Percentiles rank a stretch among this genome's conserved stretches.
phyloP scores from a whole-genome alignment of 495 filamentous ascomycete genomes.

The Penicillium nucicola region DNA sequence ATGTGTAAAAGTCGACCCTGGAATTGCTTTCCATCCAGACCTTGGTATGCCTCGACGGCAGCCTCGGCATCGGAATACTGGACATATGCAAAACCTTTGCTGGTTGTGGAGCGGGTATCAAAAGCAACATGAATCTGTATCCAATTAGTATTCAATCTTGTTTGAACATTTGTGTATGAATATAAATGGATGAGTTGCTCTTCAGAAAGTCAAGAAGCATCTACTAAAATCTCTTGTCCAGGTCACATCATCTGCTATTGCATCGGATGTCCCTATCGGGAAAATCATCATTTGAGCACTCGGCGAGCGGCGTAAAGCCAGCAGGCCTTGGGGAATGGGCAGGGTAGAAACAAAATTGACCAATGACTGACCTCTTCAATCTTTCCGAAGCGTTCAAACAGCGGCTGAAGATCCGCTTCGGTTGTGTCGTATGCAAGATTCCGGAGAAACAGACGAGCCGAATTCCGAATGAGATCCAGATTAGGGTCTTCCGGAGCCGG shows the following conservation, averaged over 20 bases:
- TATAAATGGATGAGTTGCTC: constrained; percentile 30
- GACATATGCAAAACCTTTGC: constrained; percentile 88
- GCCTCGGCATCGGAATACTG: constrained; percentile 66
- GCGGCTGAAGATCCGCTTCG: constrained; percentile 68
- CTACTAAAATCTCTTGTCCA: constrained; percentile 74
- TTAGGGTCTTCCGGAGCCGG: constrained; percentile 27
- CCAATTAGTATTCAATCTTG: constrained; percentile 32
- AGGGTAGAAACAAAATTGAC: constrained; percentile 6
- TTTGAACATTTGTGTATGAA: constrained; percentile 34
- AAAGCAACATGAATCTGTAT: constrained; percentile 77
- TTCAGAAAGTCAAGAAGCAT: constrained; percentile 66
- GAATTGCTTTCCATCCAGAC: constrained; percentile 76
- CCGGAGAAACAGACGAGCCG: constrained; percentile 75
- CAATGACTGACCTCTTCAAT: constrained; percentile 78
- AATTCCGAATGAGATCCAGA: constrained; percentile 42
- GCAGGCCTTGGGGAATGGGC: constrained; percentile 1
- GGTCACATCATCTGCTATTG: constrained; percentile 62
- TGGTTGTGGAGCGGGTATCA: constrained; percentile 57
- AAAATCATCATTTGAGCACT: constrained; percentile 77
- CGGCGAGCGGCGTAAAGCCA: constrained; percentile 7
- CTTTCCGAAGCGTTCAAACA: constrained; percentile 67
- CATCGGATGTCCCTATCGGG: constrained; percentile 99
- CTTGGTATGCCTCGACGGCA: constrained; percentile 72
- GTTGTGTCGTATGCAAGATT: constrained; percentile 82
- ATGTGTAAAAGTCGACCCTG: constrained; percentile 91